Evolutionary conservation across 208 protist genomes (phyloP), one percentile per base, ranked within the genome.

Genomic region (Wallacemonas sp.): DNA sequence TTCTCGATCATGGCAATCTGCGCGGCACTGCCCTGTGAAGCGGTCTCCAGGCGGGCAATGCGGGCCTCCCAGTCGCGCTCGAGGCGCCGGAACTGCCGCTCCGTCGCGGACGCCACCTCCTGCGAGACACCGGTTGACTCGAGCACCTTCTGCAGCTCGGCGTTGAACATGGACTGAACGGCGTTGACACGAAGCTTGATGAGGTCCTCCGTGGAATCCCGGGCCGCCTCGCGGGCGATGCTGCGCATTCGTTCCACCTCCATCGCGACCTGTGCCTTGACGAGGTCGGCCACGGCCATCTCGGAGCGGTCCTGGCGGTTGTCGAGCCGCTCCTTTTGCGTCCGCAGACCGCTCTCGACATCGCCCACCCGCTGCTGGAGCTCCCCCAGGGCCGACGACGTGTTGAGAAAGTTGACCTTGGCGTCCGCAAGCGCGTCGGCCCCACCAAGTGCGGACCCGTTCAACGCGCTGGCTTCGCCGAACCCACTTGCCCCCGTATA

Each of bases 221-320:
- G 72, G 9, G 90, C 86, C 24, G 80, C 78, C 43, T 95, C 86
- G 8, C 90, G 79, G 0, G 90, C 90, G 8, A 90, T 47, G 30
- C 77, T 70, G 46, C 90, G 90, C 63, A 93, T 74, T 12, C 76
- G 75, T 67, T 92, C 83, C 52, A 93, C 70, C 56, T 90, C 90
- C 6, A 78, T 49, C 27, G 61, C 75, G 1, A 95, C 71, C 64
- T 83, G 76, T 16, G 69, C 48, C 34, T 79, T 78, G 8, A 93
- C 74, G 49, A 86, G 70, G 19, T 92, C 84, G 1, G 65, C 63
- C 27, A 92, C n/a, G n/a, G 61, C 23, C 0, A 47, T 41, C 11
- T 83, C 77, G 9, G 66, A 29, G 26, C 76, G 67, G n/a, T 67
- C 58, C 24, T 87, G 78, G 3, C 86, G 76, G 47, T 84, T 82